phyloP scores from a whole-genome alignment of 73 alveolate genomes.

The Paramecium sexaurelia region DNA sequence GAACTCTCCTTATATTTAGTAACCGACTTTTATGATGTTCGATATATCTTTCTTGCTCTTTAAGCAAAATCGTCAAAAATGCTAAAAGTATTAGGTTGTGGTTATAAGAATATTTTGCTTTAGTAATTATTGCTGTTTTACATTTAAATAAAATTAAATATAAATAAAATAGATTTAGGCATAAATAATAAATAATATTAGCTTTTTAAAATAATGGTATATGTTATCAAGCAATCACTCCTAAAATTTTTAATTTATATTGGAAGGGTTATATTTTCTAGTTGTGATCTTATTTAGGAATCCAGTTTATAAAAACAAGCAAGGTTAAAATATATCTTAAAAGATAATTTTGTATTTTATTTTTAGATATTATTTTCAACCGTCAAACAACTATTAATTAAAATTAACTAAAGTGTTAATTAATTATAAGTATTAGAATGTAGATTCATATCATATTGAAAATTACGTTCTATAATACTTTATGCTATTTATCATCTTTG shows the following conservation, averaged over 20 bases:
- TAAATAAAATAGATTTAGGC: neutral
- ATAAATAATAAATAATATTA: slow-evolving; percentile 8
- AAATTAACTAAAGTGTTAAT: slow-evolving; percentile 56
- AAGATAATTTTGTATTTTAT: slow-evolving; percentile 44
- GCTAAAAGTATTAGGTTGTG: neutral
- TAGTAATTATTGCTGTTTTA: neutral
- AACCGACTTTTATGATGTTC: neutral
- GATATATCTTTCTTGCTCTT: neutral
- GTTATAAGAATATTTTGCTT: slow-evolving; percentile 10
- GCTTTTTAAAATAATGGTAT: slow-evolving; percentile 52
- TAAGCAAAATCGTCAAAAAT: slow-evolving; percentile 3
- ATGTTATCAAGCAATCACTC: too few relatives aligned
- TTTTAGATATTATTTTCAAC: slow-evolving; percentile 51
- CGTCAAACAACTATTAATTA: slow-evolving; percentile 37
- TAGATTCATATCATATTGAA: neutral
- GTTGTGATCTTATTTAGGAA: slow-evolving; percentile 62
- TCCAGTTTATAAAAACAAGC: slow-evolving; percentile 48
- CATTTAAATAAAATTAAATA: neutral
- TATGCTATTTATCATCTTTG: neutral
- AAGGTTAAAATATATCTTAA: slow-evolving; percentile 49
- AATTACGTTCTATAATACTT: neutral
- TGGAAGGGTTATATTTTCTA: slow-evolving; percentile 36
- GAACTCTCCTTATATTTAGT: slow-evolving; percentile 16
- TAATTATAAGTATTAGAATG: too few relatives aligned
- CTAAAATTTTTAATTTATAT: slow-evolving; percentile 51